A percentile compares a stretch with the other conserved stretches of the same genome.
Conservation (phyloP, 768 basidiomycete species). For the Lentinula boryana region DNA sequence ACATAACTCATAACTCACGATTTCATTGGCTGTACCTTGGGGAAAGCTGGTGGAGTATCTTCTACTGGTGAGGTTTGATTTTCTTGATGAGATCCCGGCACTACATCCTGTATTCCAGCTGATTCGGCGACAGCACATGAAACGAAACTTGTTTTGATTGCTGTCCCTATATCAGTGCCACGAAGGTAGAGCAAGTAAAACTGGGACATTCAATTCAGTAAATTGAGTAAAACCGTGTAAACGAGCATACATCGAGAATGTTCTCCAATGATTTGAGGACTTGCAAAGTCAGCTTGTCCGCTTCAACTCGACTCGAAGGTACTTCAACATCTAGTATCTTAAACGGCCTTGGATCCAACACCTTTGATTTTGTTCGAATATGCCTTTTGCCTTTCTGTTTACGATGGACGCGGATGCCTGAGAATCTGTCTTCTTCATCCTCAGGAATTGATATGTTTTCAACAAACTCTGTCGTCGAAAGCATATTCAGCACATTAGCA, state of each 20-base stretch:
- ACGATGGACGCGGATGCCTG: background rate
- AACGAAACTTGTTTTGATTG: background rate
- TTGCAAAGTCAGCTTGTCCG: background rate
- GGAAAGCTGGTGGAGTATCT: conserved; percentile 26
- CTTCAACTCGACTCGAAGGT: background rate
- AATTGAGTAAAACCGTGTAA: background rate
- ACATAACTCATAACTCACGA: conserved; percentile 23
- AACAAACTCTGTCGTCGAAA: background rate
- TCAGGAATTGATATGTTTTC: background rate
- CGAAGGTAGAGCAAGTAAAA: background rate
- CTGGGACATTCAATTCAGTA: background rate
- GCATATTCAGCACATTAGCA: background rate
- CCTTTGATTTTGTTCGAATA: background rate
- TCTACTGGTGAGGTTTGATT: background rate
- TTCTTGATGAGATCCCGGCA: background rate
- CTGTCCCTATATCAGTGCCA: background rate
- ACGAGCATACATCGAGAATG: background rate
- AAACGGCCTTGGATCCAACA: background rate
- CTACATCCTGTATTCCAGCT: background rate
- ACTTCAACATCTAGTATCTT: background rate
- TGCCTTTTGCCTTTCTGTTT: background rate
- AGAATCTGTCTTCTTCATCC: background rate
- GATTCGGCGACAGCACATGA: background rate
- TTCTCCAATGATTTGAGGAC: background rate
- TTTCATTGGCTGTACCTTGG: conserved; percentile 51